phyloP scores from a whole-genome alignment of 2,329 filamentous ascomycete genomes.

The Arthrinium phaeospermum region DNA sequence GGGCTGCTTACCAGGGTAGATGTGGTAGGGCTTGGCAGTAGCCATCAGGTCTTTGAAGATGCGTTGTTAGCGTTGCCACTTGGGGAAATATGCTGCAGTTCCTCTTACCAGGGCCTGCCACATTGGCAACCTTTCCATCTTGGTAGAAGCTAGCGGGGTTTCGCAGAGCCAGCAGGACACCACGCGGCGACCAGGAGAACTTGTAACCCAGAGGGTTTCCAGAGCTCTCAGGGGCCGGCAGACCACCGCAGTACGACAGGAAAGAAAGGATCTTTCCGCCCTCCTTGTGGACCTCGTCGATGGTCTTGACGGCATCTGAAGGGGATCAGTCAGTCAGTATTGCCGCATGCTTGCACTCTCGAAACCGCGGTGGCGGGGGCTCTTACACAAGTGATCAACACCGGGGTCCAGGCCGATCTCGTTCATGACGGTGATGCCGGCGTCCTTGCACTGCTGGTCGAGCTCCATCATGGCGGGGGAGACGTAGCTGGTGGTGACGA shows the following conservation, averaged over 20 bases:
- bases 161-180: conserved; percentile 84
- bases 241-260: conserved; percentile 83
- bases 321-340: background rate
- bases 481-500: conserved; percentile 93
- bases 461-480: conserved; percentile 92
- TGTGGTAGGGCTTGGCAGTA: conserved; percentile 86
- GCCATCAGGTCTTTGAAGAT: conserved; percentile 76
- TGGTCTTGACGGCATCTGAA: conserved; percentile 80
- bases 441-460: conserved; percentile 80
- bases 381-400: conserved; percentile 21
- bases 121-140: conserved; percentile 75
- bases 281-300: conserved; percentile 83
- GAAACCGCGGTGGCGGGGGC: background rate
- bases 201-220: conserved; percentile 95
- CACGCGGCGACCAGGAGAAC: conserved; percentile 80
- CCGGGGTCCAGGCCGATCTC: conserved; percentile 70
- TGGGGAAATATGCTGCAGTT: no score
- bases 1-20: conserved; percentile 69
- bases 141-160: conserved; percentile 86
- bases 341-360: background rate
- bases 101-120: conserved; percentile 42
- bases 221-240: conserved; percentile 72
- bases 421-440: conserved; percentile 98
- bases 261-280: conserved; percentile 87
- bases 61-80: background rate